A percentile compares a stretch with the other conserved stretches of the same genome.
Conservation (phyloP, 2,329 filamentous ascomycete genomes). For the Ophiostoma populinum region DNA sequence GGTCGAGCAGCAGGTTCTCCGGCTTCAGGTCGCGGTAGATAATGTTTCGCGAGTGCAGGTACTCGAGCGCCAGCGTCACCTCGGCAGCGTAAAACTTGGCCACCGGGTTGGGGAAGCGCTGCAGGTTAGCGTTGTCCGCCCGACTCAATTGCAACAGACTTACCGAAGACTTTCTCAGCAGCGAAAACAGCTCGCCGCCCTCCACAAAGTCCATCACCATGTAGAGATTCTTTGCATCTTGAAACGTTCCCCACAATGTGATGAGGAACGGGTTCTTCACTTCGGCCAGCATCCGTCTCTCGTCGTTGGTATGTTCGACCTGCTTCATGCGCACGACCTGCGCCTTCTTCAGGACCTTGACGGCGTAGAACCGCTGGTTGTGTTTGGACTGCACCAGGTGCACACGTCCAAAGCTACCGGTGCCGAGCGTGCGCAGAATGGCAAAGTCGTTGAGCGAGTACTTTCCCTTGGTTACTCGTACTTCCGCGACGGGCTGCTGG, state of each 20-base stretch:
- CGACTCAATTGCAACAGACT: too few species aligned
- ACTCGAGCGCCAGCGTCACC: conserved; percentile 87
- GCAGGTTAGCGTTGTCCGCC: too few species aligned
- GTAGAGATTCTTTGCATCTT: conserved; percentile 88
- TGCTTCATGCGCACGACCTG: conserved; percentile 99
- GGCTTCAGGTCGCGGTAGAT: conserved; percentile 97
- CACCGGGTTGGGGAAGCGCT: conserved; percentile 97
- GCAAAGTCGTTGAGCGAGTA: conserved; percentile 86
- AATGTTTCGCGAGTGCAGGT: conserved; percentile 85
- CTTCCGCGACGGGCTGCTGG: conserved; percentile 15
- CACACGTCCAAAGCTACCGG: conserved; percentile 90
- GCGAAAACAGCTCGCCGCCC: conserved; percentile 89
- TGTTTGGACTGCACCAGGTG: conserved; percentile 96
- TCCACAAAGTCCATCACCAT: conserved; percentile 99
- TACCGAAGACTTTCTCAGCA: conserved; percentile 84
- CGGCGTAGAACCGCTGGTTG: conserved; percentile 93
- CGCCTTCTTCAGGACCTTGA: conserved; percentile 96
- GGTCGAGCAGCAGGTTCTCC: conserved; percentile 79
- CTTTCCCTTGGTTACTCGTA: conserved; percentile 81
- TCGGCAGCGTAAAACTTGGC: conserved; percentile 99
- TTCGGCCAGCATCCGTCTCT: conserved; percentile 85
- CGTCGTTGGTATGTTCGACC: conserved; percentile 97
- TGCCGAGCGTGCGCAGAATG: conserved; percentile 80
- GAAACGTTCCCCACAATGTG: conserved; percentile 96
- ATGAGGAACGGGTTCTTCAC: conserved; percentile 97